phyloP scores from a whole-genome alignment of 2,329 filamentous ascomycete species.

The Akanthomyces muscarius region DNA sequence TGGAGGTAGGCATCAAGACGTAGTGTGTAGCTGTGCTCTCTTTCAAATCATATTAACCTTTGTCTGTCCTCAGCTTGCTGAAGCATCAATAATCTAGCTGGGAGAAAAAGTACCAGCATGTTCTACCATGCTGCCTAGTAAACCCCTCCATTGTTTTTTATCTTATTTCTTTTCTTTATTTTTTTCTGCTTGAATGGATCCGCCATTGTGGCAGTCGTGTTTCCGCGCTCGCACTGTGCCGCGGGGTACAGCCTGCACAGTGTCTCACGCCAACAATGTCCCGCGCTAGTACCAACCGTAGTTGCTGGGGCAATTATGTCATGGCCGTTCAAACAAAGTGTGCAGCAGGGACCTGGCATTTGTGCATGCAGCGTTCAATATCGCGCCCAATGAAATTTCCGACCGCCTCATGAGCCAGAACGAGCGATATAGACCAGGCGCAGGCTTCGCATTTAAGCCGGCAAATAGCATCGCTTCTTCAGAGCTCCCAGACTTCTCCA shows the following conservation, averaged over 20 bases:
- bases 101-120: too few relatives aligned
- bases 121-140: too few relatives aligned
- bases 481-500: constrained; percentile 22
- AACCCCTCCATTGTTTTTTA: neutral
- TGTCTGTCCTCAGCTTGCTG: neutral
- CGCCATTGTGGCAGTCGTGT: neutral
- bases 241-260: constrained; percentile 18
- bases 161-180: neutral
- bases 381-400: constrained; percentile 8
- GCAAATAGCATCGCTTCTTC: constrained; percentile 28
- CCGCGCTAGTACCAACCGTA: constrained; percentile 11
- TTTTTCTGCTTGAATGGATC: neutral
- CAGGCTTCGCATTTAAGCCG: constrained; percentile 31
- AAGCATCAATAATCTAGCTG: neutral
- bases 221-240: constrained; percentile 9
- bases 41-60: too few relatives aligned
- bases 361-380: constrained; percentile 16
- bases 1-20: too few relatives aligned
- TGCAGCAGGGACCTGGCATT: constrained; percentile 19
- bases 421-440: constrained; percentile 27
- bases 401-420: constrained; percentile 19
- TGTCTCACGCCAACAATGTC: constrained; percentile 13
- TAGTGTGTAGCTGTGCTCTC: too few relatives aligned
- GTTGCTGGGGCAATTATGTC: constrained; percentile 32
- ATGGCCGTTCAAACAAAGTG: constrained; percentile 21